A percentile compares a stretch with the other conserved stretches of the same genome.
These are phyloP conservation scores for Pouteria glomerata DNA, from an alignment of 148 eudicot genomes.

Conservation along the genomic window DNA sequence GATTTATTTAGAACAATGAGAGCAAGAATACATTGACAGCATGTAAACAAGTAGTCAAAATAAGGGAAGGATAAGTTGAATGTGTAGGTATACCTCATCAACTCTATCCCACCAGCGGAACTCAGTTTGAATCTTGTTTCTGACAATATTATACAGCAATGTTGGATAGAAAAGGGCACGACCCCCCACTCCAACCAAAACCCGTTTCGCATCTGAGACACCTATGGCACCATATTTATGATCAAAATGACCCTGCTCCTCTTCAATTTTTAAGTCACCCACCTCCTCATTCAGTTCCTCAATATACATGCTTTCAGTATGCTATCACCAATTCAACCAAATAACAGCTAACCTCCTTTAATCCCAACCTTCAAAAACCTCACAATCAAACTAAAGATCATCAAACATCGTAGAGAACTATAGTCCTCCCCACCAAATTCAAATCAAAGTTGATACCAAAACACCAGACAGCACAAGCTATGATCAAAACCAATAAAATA, in stretches of 20 bases:
- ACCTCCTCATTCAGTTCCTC: slow-evolving; percentile 46
- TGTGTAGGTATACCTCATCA: slow-evolving; percentile 43
- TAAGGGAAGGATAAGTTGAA: background rate
- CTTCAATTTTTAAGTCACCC: slow-evolving; percentile 5
- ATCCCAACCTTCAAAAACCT: slow-evolving; percentile 9
- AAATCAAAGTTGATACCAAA: background rate
- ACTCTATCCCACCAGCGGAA: slow-evolving; percentile 90
- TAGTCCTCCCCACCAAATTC: background rate
- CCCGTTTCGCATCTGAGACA: slow-evolving; percentile 57
- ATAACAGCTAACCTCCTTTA: background rate
- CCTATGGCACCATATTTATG: slow-evolving; percentile 18
- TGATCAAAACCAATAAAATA: background rate
- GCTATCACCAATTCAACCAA: slow-evolving; percentile 11
- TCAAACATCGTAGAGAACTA: background rate
- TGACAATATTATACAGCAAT: slow-evolving; percentile 65
- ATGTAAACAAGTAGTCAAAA: background rate
- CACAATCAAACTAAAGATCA: background rate
- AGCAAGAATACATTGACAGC: background rate
- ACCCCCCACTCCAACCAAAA: slow-evolving; percentile 65
- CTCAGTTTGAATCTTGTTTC: slow-evolving; percentile 67
- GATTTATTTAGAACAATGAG: background rate
- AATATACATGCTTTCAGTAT: slow-evolving; percentile 48
- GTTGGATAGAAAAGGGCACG: slow-evolving; percentile 82
- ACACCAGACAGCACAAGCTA: background rate
- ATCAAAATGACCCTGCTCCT: slow-evolving; percentile 12